Evolutionary conservation across 2,329 filamentous ascomycete species (phyloP).

Genomic region (Drechslerella coelobrocha): DNA sequence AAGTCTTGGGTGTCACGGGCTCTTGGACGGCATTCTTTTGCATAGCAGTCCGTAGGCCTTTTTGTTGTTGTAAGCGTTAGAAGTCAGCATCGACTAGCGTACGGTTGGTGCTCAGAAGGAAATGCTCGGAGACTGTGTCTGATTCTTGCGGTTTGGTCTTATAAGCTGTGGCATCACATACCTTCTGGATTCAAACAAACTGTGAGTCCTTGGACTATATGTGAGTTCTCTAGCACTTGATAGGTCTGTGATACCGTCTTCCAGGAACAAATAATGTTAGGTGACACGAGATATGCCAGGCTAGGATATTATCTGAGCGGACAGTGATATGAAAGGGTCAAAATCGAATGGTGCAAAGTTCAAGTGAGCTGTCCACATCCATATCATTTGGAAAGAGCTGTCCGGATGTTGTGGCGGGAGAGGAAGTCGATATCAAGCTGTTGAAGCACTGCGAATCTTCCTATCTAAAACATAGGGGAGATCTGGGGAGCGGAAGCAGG

Average conservation of each 20-base stretch:
- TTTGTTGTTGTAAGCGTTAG: background rate
- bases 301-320: slow-evolving; percentile 39
- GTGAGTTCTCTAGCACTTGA: background rate
- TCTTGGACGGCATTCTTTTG: slow-evolving; percentile 45
- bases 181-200: slow-evolving; percentile 30
- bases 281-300: slow-evolving; percentile 40
- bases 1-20: slow-evolving; percentile 30
- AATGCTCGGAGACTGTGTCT: background rate
- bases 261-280: slow-evolving; percentile 35
- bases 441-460: slow-evolving; percentile 39
- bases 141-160: too few species aligned
- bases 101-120: background rate
- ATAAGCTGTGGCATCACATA: slow-evolving; percentile 5
- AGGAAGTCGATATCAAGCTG: slow-evolving; percentile 36
- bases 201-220: background rate
- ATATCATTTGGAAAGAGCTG: slow-evolving; percentile 49
- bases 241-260: slow-evolving; percentile 35
- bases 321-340: slow-evolving; percentile 50
- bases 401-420: slow-evolving; percentile 21
- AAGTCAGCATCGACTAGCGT: background rate
- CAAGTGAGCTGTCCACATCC: slow-evolving; percentile 50
- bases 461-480: slow-evolving; percentile 51
- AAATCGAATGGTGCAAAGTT: slow-evolving; percentile 51
- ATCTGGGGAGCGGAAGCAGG: slow-evolving; percentile 23
- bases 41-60: slow-evolving; percentile 34